These are phyloP conservation scores for Rhodofomes roseus DNA, from an alignment of 1,284 basidiomycete genomes.

Conservation along the genomic window DNA sequence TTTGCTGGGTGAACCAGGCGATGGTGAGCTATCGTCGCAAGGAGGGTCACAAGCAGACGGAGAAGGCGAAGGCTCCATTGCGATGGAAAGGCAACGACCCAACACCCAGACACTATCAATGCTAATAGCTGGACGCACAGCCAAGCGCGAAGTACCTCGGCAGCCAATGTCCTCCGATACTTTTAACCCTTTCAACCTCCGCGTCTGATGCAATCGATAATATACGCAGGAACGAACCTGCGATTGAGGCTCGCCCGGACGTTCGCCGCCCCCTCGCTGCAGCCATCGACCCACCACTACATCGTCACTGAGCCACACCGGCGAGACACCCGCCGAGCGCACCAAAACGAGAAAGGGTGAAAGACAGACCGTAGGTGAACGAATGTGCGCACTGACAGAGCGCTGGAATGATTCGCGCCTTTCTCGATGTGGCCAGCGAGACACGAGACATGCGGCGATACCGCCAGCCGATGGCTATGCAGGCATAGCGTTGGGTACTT, in stretches of 20 bases:
- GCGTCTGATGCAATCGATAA: neutral
- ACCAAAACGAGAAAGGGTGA: neutral
- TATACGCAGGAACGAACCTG: neutral
- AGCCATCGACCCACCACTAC: neutral
- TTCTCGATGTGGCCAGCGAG: neutral
- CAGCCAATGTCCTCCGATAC: neutral
- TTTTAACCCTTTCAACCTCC: neutral
- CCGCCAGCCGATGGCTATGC: neutral
- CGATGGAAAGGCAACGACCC: neutral
- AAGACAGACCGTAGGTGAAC: neutral
- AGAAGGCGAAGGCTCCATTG: neutral
- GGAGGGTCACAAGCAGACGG: neutral
- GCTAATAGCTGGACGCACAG: neutral
- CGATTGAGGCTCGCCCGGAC: neutral
- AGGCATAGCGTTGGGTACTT: neutral
- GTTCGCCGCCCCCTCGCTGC: neutral
- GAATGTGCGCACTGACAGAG: neutral
- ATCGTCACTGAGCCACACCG: neutral
- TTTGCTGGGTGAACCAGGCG: conserved; percentile 50
- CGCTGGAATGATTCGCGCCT: neutral
- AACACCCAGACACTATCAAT: neutral
- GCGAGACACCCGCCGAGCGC: neutral
- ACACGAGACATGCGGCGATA: neutral
- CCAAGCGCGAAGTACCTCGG: neutral
- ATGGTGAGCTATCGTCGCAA: conserved; percentile 21